phyloP scores from a whole-genome alignment of 1,139 yeast species.

The Blastobotrys arbuscula region DNA sequence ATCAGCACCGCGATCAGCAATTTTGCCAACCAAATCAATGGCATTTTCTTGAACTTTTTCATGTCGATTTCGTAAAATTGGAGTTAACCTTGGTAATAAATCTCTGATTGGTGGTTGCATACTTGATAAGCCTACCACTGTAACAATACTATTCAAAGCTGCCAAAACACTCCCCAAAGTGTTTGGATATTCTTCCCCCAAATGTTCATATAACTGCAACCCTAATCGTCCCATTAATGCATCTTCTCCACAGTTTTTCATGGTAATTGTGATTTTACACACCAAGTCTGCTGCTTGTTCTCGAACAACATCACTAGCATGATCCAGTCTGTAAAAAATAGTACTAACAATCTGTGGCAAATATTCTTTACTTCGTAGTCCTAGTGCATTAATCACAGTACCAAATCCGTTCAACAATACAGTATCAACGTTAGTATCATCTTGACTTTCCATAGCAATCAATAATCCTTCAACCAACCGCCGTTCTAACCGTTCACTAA shows the following conservation, averaged over 20 bases:
- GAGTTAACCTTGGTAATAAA: conserved; percentile 81
- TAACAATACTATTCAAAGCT: conserved; percentile 55
- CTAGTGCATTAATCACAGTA: conserved; percentile 59
- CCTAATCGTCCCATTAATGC: conserved; percentile 62
- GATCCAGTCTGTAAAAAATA: conserved; percentile 66
- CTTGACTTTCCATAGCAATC: conserved; percentile 84
- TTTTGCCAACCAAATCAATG: conserved; percentile 71
- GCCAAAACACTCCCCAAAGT: conserved; percentile 80
- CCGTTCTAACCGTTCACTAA: conserved; percentile 56
- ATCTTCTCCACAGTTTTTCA: conserved; percentile 62
- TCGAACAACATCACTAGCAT: conserved; percentile 66
- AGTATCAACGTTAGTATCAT: conserved; percentile 54
- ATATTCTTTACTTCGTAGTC: conserved; percentile 66
- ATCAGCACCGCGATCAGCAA: conserved; percentile 81
- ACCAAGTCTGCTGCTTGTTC: conserved; percentile 85
- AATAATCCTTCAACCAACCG: conserved; percentile 74
- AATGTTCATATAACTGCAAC: conserved; percentile 76
- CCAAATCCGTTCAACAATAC: conserved; percentile 62
- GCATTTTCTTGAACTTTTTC: conserved; percentile 89
- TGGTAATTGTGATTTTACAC: conserved; percentile 58
- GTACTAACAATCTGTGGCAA: conserved; percentile 70
- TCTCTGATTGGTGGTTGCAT: conserved; percentile 84
- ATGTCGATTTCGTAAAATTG: conserved; percentile 83
- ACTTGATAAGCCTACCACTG: conserved; percentile 48
- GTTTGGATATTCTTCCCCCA: conserved; percentile 94